phyloP scores from a whole-genome alignment of 768 basidiomycete genomes.

The Rickenella mellea region DNA sequence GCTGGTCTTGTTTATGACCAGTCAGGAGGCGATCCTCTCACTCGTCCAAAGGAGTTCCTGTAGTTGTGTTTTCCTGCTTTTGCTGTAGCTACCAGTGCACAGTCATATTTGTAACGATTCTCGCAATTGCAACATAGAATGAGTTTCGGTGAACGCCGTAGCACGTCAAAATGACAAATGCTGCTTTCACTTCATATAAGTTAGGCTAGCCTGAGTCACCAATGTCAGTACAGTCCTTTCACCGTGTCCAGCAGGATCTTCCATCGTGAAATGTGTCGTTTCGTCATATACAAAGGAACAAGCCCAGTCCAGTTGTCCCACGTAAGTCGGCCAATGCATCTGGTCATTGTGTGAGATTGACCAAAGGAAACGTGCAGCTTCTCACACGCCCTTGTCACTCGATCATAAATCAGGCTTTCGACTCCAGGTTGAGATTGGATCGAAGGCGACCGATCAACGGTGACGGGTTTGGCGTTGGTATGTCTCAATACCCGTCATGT shows the following conservation, averaged over 20 bases:
- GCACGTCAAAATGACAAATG: too few relatives aligned
- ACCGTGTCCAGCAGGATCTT: conserved; percentile 1
- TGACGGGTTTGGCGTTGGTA: conserved; percentile 94
- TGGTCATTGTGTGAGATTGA: background rate
- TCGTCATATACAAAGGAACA: conserved; percentile 93
- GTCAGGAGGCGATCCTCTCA: conserved; percentile 66
- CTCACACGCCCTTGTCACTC: conserved; percentile 90
- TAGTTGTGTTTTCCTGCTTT: too few relatives aligned
- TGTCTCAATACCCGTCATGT: conserved; percentile 17
- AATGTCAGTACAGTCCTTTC: too few relatives aligned
- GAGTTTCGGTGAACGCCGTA: too few relatives aligned
- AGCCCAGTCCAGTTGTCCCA: conserved; percentile 88
- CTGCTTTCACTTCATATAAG: too few relatives aligned
- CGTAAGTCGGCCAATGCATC: conserved; percentile 25
- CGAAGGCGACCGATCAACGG: conserved; percentile 82
- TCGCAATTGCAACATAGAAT: too few relatives aligned
- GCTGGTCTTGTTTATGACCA: conserved; percentile 81
- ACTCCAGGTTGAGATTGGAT: conserved; percentile 81
- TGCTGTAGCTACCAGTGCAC: too few relatives aligned
- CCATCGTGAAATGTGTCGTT: conserved; percentile 60
- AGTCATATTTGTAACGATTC: too few relatives aligned
- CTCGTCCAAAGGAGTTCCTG: conserved; percentile 74
- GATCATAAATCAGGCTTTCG: conserved; percentile 96
- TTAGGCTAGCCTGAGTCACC: too few relatives aligned
- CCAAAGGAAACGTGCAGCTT: conserved; percentile 35